Percentiles rank a stretch among this genome's conserved stretches.
Evolutionary conservation across 225 moss, liverwort and hornwort species (phyloP).

Genomic region (Ulota crispa): DNA sequence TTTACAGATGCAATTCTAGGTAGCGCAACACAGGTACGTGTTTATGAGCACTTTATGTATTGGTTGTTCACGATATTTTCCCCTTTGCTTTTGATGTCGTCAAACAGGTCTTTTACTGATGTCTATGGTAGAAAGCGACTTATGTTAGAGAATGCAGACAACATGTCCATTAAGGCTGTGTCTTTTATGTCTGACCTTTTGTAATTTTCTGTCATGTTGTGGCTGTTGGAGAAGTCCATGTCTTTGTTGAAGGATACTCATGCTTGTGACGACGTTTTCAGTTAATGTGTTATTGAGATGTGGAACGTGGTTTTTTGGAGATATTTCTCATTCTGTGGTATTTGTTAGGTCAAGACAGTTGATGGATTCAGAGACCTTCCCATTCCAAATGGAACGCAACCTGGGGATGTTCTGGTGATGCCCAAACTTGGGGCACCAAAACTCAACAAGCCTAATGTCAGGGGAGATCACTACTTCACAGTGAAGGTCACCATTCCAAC

Average conservation of each 20-base stretch:
- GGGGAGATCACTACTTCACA: conserved; percentile 95
- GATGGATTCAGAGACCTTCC: conserved; percentile 78
- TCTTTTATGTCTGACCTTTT: not conserved
- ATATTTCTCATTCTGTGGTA: conserved; percentile 7
- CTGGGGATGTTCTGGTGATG: conserved; percentile 88
- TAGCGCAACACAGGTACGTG: conserved; percentile 58
- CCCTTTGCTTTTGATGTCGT: not conserved
- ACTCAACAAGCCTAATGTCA: conserved; percentile 81
- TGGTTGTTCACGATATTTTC: not conserved
- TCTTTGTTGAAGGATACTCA: not conserved
- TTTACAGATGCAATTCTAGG: conserved; percentile 94
- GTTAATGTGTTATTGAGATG: not conserved
- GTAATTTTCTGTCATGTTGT: not conserved
- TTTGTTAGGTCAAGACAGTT: conserved; percentile 81
- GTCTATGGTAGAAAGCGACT: not conserved
- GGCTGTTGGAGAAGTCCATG: not conserved
- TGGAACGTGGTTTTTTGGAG: not conserved
- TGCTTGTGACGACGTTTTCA: not conserved
- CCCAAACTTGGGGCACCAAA: conserved; percentile 89
- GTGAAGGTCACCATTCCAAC: conserved; percentile 94
- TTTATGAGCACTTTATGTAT: not conserved
- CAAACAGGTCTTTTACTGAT: not conserved
- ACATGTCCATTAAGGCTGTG: not conserved
- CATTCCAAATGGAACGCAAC: conserved; percentile 90
- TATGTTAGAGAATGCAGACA: not conserved